Base-by-base conservation (phyloP, 805 yeast genomes). In the Cyberlindnera samutprakarnensis region DNA sequence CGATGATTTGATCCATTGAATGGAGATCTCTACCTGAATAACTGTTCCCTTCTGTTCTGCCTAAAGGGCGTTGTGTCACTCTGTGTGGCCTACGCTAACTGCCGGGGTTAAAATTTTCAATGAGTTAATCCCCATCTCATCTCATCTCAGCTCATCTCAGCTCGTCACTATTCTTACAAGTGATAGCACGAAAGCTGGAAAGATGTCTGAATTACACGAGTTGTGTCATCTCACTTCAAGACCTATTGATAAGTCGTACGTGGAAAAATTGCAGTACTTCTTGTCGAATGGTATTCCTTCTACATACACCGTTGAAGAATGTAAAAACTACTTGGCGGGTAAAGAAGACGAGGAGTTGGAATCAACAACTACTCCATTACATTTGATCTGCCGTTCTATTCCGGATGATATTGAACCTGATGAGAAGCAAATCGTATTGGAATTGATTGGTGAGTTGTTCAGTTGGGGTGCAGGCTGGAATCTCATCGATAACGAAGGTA, bases 391-490 rank as follows among this genome's bases (percentile, higher is more conserved):
- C 32, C 70, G 75, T 27, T 63, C 72, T 27, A 45, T 79, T 10
- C 68, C 70, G 0, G 16, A 23, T 3, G 70, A 72, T 38, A 37
- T 57, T 2, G 47, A 57, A 0, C 36, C 37, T 5, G 64, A 57
- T 0, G 81, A 74, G 34, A 63, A 65, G 34, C 42, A 51, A 1
- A 62, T 72, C 1, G 67, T 78, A 1, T 36, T 59, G 20, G 53
- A 58, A 10, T 66, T 88, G 75, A 75, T 85, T 37, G 72, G 73
- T 18, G 67, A 64, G 14, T 56, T 88, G 37, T 78, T 88, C 42
- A 75, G 83, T 49, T 80, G 75, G 52, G 96, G 96, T 18, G 95
- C 95, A 0, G 94, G 94, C 8, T 88, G 96, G 96, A 78, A 81
- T 55, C 65, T 83, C 44, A 62, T 76, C 3, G 94, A 87, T 53